Base-by-base conservation (phyloP, 164 flowering plant genomes). In the Chloranthus sessilifolius region DNA sequence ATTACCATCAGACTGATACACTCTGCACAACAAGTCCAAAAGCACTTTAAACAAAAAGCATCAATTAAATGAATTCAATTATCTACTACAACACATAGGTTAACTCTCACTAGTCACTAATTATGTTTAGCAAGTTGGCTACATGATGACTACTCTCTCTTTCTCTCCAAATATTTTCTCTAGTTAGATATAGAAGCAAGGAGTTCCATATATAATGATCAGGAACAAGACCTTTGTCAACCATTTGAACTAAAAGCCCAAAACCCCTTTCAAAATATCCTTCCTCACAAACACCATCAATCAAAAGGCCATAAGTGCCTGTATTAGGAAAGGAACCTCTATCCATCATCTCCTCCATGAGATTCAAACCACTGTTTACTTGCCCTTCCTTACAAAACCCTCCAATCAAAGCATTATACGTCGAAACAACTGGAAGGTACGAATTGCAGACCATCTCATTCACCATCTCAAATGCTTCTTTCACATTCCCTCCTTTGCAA, bases 341-440 rank as follows among this genome's bases (percentile, higher is more conserved):
- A 37, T 39, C 60, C 54, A 59, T 56, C 69, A 82, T 67, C 63
- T 86, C 95, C 41, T 79, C 82, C 53, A 81, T n/a, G 47, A 90
- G 65, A 66, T 61, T 70, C 45, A 55, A 29, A 20, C 80, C 94
- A 69, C 58, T 73, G 31, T 50, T 59, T 35, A 68, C 64, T 58
- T 67, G 74, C 2, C 79, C 88, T 55, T 69, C 77, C 70, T 25
- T 48, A 56, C 94, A 90, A 36, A 90, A 74, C 34, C 64, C 88
- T 47, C 54, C 40, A 10, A 86, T 66, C 7, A 90, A 11, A 48
- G 60, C 64, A 73, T 75, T 82, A 34, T 78, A 69, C 2, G 91
- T 84, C n/a, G 77, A 64, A 22, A 76, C 58, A 53, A 61, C 44
- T 0, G 97, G 94, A 36, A 73, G 63, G 69, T 63, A 79, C 22